Evolutionary conservation across 495 filamentous ascomycete genomes (phyloP).

Genomic region (Penicillium silybi): DNA sequence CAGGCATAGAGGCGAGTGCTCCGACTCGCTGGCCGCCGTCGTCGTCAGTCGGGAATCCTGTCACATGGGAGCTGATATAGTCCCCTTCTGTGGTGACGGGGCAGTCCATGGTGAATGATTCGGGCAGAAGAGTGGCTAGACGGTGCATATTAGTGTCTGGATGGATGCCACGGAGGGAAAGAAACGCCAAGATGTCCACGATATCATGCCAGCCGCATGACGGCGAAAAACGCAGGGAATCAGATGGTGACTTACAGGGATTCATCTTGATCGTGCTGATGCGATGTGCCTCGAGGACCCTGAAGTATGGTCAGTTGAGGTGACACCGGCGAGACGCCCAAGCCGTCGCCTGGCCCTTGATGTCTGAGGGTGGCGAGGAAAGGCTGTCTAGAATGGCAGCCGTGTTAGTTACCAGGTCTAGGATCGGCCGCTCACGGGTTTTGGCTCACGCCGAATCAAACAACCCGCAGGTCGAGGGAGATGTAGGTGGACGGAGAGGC

Average conservation of each 20-base stretch:
- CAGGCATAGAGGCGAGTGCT: slow-evolving; percentile 41
- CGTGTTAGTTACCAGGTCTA: slow-evolving; percentile 17
- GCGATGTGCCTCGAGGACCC: slow-evolving; percentile 19
- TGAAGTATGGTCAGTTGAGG: slow-evolving; percentile 16
- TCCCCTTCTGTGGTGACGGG: slow-evolving; percentile 39
- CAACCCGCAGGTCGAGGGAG: background rate
- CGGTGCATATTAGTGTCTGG: background rate
- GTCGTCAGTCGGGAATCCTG: slow-evolving; percentile 37
- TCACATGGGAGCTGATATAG: slow-evolving; percentile 36
- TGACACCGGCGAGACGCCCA: slow-evolving; percentile 20
- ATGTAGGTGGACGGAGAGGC: background rate
- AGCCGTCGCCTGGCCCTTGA: slow-evolving; percentile 14
- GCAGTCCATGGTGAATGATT: slow-evolving; percentile 36
- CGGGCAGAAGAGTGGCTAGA: slow-evolving; percentile 35
- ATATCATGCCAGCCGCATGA: slow-evolving; percentile 2
- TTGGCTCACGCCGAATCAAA: slow-evolving; percentile 2
- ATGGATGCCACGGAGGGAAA: background rate
- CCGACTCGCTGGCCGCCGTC: slow-evolving; percentile 43
- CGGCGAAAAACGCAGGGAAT: background rate
- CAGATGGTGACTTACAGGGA: slow-evolving; percentile 16
- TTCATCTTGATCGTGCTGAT: slow-evolving; percentile 27
- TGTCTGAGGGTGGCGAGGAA: slow-evolving; percentile 8
- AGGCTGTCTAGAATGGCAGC: slow-evolving; percentile 12
- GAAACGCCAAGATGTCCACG: background rate
- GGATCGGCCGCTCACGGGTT: background rate